Percentiles rank a stretch among this genome's conserved stretches.
Evolutionary conservation across 768 basidiomycete genomes (phyloP).

Genomic region (Gymnopilus dilepis): DNA sequence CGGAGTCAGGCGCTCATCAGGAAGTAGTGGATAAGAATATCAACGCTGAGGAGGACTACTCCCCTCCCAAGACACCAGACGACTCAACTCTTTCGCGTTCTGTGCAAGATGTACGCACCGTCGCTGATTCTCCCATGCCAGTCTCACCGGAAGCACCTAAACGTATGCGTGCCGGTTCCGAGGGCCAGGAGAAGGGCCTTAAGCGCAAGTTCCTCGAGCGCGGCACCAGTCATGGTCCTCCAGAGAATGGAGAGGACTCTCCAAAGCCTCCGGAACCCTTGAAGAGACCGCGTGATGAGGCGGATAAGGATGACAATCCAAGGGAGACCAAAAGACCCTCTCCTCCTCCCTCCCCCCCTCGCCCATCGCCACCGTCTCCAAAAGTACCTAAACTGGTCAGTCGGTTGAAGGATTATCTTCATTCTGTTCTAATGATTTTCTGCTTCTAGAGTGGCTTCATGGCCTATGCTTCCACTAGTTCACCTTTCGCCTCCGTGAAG

Average conservation of each 20-base stretch:
- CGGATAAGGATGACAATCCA: slow-evolving; percentile 67
- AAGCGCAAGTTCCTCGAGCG: slow-evolving; percentile 76
- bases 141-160: slow-evolving; percentile 21
- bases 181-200: slow-evolving; percentile 62
- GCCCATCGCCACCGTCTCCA: slow-evolving; percentile 37
- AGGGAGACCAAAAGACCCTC: slow-evolving; percentile 63
- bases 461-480: slow-evolving; percentile 76
- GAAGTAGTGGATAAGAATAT: slow-evolving; percentile 4
- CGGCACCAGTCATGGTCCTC: slow-evolving; percentile 65
- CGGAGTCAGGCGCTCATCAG: slow-evolving; percentile 8
- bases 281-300: slow-evolving; percentile 68
- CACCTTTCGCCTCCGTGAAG: slow-evolving; percentile 77
- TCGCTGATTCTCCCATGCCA: slow-evolving; percentile 22
- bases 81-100: slow-evolving; percentile 26
- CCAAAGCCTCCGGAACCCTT: slow-evolving; percentile 42
- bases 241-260: slow-evolving; percentile 36
- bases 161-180: slow-evolving; percentile 45
- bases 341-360: slow-evolving; percentile 66
- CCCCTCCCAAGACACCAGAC: slow-evolving; percentile 29
- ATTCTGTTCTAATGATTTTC: slow-evolving; percentile 9
- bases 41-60: slow-evolving; percentile 24
- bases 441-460: slow-evolving; percentile 68
- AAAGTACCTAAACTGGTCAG: slow-evolving; percentile 51
- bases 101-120: slow-evolving; percentile 23
- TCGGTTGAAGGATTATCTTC: slow-evolving; percentile 20